A percentile compares a stretch with the other conserved stretches of the same genome.
phyloP scores from a whole-genome alignment of 345 rosid genomes.

The Moricandia moricandioides region DNA sequence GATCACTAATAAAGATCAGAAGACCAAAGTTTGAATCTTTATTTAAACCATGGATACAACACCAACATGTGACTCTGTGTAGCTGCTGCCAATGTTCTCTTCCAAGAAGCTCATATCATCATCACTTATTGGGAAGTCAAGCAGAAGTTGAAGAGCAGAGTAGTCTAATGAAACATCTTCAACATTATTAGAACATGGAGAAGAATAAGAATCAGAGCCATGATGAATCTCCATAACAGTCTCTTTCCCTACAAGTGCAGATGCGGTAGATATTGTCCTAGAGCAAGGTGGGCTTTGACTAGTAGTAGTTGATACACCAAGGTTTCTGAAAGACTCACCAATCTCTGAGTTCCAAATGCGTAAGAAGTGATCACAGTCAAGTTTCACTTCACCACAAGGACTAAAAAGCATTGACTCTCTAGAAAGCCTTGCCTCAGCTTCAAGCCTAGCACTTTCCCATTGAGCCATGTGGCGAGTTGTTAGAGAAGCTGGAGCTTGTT shows the following conservation, averaged over 20 bases:
- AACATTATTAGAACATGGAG: constrained; percentile 45
- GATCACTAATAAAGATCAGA: background rate
- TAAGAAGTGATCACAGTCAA: constrained; percentile 65
- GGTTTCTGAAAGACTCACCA: constrained; percentile 70
- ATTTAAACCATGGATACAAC: background rate
- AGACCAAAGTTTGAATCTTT: background rate
- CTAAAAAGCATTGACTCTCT: constrained; percentile 58
- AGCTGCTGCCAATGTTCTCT: constrained; percentile 41
- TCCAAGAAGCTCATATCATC: constrained; percentile 93
- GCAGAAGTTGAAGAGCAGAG: constrained; percentile 64
- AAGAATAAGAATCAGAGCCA: constrained; percentile 42
- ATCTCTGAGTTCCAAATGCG: constrained; percentile 89
- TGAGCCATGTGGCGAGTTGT: constrained; percentile 94
- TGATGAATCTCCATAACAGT: constrained; percentile 36
- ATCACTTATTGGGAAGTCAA: constrained; percentile 88
- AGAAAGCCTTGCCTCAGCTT: constrained; percentile 93
- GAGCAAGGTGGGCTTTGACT: constrained; percentile 41
- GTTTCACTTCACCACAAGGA: constrained; percentile 24
- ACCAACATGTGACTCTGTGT: constrained; percentile 26
- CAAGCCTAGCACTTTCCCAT: constrained; percentile 98
- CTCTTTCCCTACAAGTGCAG: constrained; percentile 31
- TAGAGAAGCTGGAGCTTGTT: constrained; percentile 52
- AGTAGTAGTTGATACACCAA: constrained; percentile 17
- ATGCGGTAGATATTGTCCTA: constrained; percentile 32
- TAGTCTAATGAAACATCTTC: constrained; percentile 68